A percentile compares a stretch with the other conserved stretches of the same genome.
Evolutionary conservation across 2,329 filamentous ascomycete genomes (phyloP).

Genomic region (Sporothrix brasiliensis): DNA sequence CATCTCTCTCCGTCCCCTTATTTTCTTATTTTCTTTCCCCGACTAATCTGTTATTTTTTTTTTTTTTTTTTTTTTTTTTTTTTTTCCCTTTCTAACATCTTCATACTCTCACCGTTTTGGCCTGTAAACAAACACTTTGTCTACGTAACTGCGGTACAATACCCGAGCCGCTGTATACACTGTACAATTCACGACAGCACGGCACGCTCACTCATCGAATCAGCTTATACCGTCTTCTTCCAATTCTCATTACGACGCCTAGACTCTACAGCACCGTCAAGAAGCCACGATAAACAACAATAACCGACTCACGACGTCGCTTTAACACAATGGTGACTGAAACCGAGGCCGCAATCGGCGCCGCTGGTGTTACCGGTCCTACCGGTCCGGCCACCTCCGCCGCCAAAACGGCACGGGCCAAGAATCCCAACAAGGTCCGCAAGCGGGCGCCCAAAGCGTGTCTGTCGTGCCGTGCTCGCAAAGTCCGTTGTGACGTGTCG

Average conservation of each 20-base stretch:
- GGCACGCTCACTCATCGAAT: slow-evolving; percentile 4
- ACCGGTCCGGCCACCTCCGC: background rate
- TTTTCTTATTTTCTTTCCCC: background rate
- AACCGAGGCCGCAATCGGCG: slow-evolving; percentile 4
- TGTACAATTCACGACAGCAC: background rate
- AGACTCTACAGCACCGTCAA: background rate
- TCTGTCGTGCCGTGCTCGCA: slow-evolving; percentile 54
- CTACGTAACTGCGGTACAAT: background rate
- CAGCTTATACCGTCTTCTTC: slow-evolving; percentile 24
- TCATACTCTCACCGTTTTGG: background rate
- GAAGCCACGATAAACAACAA: background rate
- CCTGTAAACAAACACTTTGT: background rate
- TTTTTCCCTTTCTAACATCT: background rate
- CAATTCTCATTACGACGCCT: background rate
- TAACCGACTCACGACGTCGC: no score
- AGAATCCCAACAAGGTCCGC: slow-evolving; percentile 51
- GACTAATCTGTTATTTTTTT: background rate
- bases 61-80: background rate
- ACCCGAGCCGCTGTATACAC: background rate
- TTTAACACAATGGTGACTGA: background rate
- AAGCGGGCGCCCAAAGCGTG: slow-evolving; percentile 56
- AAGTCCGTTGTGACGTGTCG: slow-evolving; percentile 54
- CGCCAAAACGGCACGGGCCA: slow-evolving; percentile 47
- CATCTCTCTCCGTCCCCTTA: background rate
- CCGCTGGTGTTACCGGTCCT: background rate